These are phyloP conservation scores for Salvia sclarea DNA, from an alignment of 305 asterid genomes.

Conservation along the genomic window DNA sequence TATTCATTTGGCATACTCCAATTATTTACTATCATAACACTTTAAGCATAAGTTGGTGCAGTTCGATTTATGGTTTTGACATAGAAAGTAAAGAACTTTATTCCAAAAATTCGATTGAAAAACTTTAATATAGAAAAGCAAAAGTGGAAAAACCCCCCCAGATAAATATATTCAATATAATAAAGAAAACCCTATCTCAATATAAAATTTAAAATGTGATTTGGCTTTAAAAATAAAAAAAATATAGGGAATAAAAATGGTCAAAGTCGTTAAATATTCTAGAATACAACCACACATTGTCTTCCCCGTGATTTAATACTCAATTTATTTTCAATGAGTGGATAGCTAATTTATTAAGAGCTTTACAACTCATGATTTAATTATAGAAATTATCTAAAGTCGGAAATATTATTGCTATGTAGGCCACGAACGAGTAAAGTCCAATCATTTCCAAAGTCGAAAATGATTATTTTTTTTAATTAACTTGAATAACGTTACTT, in stretches of 20 bases:
- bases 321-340: conserved; percentile 20
- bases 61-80: neutral
- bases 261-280: conserved; percentile 11
- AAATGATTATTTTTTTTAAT: conserved; percentile 14
- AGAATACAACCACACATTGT: neutral
- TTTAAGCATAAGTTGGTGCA: neutral
- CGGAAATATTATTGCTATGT: conserved; percentile 15
- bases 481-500: conserved; percentile 16
- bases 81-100: neutral
- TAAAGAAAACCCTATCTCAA: neutral
- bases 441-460: conserved; percentile 17
- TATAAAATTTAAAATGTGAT: neutral
- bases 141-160: neutral
- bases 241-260: neutral
- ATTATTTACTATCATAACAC: neutral
- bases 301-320: neutral
- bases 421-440: conserved; percentile 29
- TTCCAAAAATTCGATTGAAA: neutral
- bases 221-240: neutral
- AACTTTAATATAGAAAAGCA: neutral
- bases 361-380: conserved; percentile 30
- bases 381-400: conserved; percentile 16
- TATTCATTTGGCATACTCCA: neutral
- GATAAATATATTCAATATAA: neutral
- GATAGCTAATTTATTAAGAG: conserved; percentile 5